Evolutionary conservation across 495 filamentous ascomycete genomes (phyloP).

Genomic region (Collariella sp.): DNA sequence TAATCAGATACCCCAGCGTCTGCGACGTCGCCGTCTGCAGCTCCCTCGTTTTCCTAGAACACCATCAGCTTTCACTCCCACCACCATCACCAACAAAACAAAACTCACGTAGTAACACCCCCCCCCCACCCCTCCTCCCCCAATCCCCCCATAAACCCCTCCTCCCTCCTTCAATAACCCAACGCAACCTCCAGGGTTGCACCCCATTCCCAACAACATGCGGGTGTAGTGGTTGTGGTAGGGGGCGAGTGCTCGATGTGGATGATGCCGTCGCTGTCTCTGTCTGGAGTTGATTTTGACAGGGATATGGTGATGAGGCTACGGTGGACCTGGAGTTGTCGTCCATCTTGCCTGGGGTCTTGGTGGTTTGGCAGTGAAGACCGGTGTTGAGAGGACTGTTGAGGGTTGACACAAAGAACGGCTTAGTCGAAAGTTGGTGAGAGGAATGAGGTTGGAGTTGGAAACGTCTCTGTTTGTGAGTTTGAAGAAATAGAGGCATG

Average conservation of each 20-base stretch:
- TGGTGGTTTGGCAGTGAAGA: not conserved
- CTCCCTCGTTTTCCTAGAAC: conserved; percentile 64
- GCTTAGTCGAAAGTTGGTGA: too few relatives aligned
- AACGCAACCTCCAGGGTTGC: conserved; percentile 53
- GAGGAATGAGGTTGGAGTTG: too few relatives aligned
- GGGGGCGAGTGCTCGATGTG: not conserved
- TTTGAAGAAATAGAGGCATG: too few relatives aligned
- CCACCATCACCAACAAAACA: not conserved
- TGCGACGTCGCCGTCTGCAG: conserved; percentile 73
- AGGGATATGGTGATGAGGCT: not conserved
- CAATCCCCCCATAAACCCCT: conserved; percentile 56
- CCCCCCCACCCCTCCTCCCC: conserved; percentile 62
- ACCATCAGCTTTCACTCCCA: not conserved
- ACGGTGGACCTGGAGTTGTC: not conserved
- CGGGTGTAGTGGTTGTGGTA: not conserved
- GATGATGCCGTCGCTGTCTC: not conserved
- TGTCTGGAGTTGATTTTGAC: not conserved
- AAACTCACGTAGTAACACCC: conserved; percentile 61
- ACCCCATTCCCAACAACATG: conserved; percentile 51
- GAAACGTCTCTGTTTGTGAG: too few relatives aligned
- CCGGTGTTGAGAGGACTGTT: not conserved
- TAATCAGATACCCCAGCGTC: conserved; percentile 60
- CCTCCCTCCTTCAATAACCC: conserved; percentile 71
- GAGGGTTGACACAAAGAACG: too few relatives aligned
- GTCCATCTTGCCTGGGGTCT: not conserved